Evolutionary conservation across 352 stramenopile genomes (phyloP), one percentile per base, ranked within the genome.

Genomic region (Pythium chondricola): DNA sequence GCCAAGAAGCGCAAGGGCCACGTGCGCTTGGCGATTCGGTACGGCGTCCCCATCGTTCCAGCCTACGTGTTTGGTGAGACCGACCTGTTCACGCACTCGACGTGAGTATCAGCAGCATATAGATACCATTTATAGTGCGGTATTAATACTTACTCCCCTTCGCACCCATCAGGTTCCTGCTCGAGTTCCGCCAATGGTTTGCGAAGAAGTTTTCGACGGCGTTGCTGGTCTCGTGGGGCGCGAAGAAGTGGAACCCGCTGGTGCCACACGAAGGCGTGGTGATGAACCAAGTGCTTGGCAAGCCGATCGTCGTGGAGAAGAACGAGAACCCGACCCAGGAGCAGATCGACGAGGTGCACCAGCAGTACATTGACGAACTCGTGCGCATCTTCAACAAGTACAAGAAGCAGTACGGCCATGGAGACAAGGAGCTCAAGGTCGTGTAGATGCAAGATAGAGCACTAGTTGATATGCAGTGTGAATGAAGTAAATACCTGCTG

Each of bases 31-130:
- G 69, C 83, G 32, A 56, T 93, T 18, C 76, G 87, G 60, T 80
- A 87, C 42, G 83, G 83, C 40, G 66, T 83, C 1, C 63, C 83
- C 1, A 72, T 93, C 52, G 78, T 93, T 11, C 80, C 83, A 0
- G 67, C 68, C 24, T 93, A 93, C 46, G 64, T 59, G n/a, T 93
- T 92, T 43, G 83, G 80, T 40, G 83, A 93, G 48, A 93, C 75
- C 0, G 78, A 93, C 30, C 60, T 92, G n/a, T 92, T 80, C 64
- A 88, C 76, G 7, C 74, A 88, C 45, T 90, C 80, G 2, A 71
- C 58, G 78, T 92, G 53, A 41, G 48, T 33, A 8, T 33, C 13
- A 33, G 7, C 29, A 33, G 13, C 8, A 33, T 33, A 33, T 33
- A 33, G 13, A 33, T 33, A 13, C 29, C 29, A 33, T 13, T 13